Conservation (phyloP, 2,329 filamentous ascomycete species). For the Botrytis pseudocinerea region DNA sequence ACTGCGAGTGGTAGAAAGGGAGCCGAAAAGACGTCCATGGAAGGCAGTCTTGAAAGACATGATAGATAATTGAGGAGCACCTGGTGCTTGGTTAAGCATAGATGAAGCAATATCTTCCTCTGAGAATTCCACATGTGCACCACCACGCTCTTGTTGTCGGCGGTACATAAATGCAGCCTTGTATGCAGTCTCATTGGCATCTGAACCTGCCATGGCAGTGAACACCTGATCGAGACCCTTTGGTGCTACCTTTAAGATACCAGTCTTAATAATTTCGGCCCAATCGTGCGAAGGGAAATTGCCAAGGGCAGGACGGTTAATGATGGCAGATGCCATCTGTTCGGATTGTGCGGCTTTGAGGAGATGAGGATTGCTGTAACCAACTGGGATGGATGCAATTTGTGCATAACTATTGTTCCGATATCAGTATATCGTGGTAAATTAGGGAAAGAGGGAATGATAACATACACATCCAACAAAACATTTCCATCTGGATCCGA, state of each 20-base stretch:
- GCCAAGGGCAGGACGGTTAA: constrained; percentile 77
- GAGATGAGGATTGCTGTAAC: constrained; percentile 76
- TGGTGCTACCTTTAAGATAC: constrained; percentile 71
- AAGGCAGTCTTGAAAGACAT: constrained; percentile 77
- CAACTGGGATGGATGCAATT: constrained; percentile 80
- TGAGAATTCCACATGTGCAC: constrained; percentile 66
- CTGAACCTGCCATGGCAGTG: constrained; percentile 75
- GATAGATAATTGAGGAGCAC: constrained; percentile 73
- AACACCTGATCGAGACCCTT: constrained; percentile 78
- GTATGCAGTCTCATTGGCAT: constrained; percentile 83
- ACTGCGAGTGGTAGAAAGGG: constrained; percentile 74
- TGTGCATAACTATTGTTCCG: constrained; percentile 62
- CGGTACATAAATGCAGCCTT: constrained; percentile 86
- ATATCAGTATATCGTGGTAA: constrained; percentile 27
- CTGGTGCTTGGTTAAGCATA: constrained; percentile 73
- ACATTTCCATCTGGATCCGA: constrained; percentile 53
- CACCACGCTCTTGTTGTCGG: constrained; percentile 68
- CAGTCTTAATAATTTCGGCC: constrained; percentile 69
- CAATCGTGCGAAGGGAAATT: constrained; percentile 80
- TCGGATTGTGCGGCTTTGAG: constrained; percentile 64
- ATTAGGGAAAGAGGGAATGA: not conserved
- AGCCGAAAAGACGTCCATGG: constrained; percentile 79
- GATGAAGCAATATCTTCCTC: constrained; percentile 65
- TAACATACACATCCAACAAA: constrained; percentile 50
- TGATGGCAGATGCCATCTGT: constrained; percentile 71